Evolutionary conservation across 257 asterid genomes (phyloP), one percentile per base, ranked within the genome.

Genomic region (Dorcoceras hygrometricum): DNA sequence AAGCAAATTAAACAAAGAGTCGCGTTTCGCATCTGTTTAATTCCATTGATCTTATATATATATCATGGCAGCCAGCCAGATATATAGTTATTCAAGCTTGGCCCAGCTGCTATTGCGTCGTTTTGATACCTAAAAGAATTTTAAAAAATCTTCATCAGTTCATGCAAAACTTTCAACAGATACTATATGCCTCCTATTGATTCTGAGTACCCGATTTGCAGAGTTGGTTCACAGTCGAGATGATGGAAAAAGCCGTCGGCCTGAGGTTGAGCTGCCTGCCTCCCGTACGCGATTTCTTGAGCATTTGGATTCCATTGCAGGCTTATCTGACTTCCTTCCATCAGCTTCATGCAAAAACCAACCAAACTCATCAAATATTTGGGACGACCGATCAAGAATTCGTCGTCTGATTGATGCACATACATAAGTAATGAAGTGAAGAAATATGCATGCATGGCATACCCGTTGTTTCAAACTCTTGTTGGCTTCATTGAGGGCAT

Each of bases 401-500:
- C 54, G 54, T 46, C 0, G 20, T 14, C 20, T 46, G 20, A 1
- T 43, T 4, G 20, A 1, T 43, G 5, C 50, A 39, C 50, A 12
- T 39, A 11, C 1, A 43, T 43, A 43, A 43, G 51, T 43, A 43
- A n/a, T n/a, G n/a, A 71, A 25, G 18, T 53, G 39, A 18, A 50
- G 0, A 50, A 18, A 46, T 46, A 18, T 39, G 50, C 46, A 34
- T 39, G 50, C n/a, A 14, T 46, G 54, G 69, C 82, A 39, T 76
- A 94, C 99, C 95, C 97, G 82, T 23, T 94, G 96, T 72, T 87
- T 94, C 89, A 90, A 77, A 59, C 73, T 85, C 76, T 73, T 85
- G 82, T 94, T 94, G 28, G 97, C 99, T 76, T 94, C 97, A 71
- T 85, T 87, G 73, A 94, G 87, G 62, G 89, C 96, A 75, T 87